A percentile compares a stretch with the other conserved stretches of the same genome.
These are phyloP conservation scores for Trebouxia sp. DNA, from an alignment of 139 green algal species.

Conservation along the genomic window DNA sequence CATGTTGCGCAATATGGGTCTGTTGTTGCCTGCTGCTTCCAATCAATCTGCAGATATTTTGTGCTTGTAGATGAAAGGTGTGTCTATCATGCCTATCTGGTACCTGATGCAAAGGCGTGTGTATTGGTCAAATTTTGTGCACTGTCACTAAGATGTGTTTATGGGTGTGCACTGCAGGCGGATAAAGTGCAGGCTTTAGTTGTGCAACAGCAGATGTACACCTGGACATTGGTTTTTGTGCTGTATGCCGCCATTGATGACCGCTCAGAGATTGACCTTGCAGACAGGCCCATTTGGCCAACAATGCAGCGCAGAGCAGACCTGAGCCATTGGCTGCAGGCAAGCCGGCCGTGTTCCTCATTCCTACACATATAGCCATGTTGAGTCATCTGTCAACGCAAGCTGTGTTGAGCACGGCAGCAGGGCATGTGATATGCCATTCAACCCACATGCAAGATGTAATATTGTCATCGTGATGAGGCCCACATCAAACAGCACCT, in stretches of 20 bases:
- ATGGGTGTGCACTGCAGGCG: not conserved
- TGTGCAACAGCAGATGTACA: not conserved
- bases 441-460: too few relatives aligned
- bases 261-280: not conserved
- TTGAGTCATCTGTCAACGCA: too few relatives aligned
- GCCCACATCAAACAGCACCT: too few relatives aligned
- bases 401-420: too few relatives aligned
- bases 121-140: too few relatives aligned
- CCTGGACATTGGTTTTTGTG: not conserved
- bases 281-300: not conserved
- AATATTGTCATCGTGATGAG: too few relatives aligned
- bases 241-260: not conserved
- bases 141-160: too few relatives aligned
- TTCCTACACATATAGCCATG: not conserved
- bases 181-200: constrained; percentile 13
- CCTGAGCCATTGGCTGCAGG: constrained; percentile 57
- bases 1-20: too few relatives aligned
- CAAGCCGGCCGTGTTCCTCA: not conserved
- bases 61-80: too few relatives aligned
- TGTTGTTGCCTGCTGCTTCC: too few relatives aligned
- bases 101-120: not conserved
- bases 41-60: too few relatives aligned
- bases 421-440: too few relatives aligned
- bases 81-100: not conserved
- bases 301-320: constrained; percentile 44